Base-by-base conservation (phyloP, 257 asterid species). In the Avicennia marina region DNA sequence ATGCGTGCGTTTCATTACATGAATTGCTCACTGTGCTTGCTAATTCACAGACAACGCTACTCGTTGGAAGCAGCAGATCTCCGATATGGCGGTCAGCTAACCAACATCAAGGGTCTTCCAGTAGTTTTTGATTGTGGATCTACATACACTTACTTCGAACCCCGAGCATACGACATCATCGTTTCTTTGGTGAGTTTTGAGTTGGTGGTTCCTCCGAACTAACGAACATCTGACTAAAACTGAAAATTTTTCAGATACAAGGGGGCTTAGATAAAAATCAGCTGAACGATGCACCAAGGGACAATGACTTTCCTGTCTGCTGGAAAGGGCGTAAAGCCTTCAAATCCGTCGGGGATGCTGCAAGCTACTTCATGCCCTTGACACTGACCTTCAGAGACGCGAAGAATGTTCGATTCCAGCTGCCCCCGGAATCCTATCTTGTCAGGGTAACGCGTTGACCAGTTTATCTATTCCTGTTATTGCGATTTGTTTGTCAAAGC, bases 261-360 rank as follows among this genome's bases (percentile, higher is more conserved):
- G 68, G 41, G 6, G 61, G 49, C 62, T 49, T 75, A 25, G 62
- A 43, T 0, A 65, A 74, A n/a, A 75, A 79, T 39, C 71, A 70
- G 50, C 65, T 79, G 50, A 66, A 66, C 66, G 70, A 72, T 33
- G 87, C 86, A 11, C 67, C 20, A 1, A 85, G 79, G 48, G 98
- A 90, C 25, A 68, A 70, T 58, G 77, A 67, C 75, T 94, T 90
- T 18, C 94, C 95, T 1, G 32, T 90, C 9, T 90, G 98, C 65
- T 90, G 98, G 98, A 90, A 83, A 82, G 81, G 78, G 2, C 16
- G 71, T 10, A 82, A 74, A 21, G 76, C 94, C 29, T 90, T 87
- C 79, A 87, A 72, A 75, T 82, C 95, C 19, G 15, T 83, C 11
- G 50, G 41, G 2, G 96, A 79, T 43, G 86, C 66, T 19, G 65